These are phyloP conservation scores for Phragmites australis DNA, from an alignment of 176 grass and related monocot genomes.

Conservation along the genomic window DNA sequence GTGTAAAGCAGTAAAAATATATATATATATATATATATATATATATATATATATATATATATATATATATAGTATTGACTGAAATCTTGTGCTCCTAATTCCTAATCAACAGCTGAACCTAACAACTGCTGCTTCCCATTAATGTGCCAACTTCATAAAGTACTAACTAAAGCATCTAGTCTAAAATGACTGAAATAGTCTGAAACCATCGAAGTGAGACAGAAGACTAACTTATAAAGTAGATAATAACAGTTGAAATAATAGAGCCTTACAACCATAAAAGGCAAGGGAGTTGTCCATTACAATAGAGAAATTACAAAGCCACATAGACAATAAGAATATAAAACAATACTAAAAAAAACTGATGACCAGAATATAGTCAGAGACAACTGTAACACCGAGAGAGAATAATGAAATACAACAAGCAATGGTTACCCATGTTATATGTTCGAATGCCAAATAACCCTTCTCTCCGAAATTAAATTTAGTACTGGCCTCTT, in stretches of 20 bases:
- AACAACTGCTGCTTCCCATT: neutral
- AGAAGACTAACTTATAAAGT: neutral
- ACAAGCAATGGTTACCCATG: slow-evolving; percentile 69
- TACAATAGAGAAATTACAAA: neutral
- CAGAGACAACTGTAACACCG: neutral
- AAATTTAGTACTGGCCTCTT: slow-evolving; percentile 71
- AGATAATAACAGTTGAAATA: neutral
- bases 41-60: no score
- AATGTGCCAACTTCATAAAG: slow-evolving; percentile 1
- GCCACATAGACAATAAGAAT: neutral
- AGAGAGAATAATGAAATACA: neutral
- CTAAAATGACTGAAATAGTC: neutral
- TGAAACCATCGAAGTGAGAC: neutral
- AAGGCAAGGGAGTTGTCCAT: neutral
- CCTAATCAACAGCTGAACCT: neutral
- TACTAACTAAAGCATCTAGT: neutral
- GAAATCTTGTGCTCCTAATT: no score
- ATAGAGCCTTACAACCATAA: neutral
- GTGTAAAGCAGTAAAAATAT: no score
- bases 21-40: no score
- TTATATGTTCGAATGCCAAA: slow-evolving; percentile 91
- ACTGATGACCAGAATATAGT: neutral
- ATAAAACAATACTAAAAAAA: neutral
- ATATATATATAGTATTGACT: no score
- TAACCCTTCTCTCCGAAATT: slow-evolving; percentile 95